These are phyloP conservation scores for Penicillium sp. DNA, from an alignment of 2,329 filamentous ascomycete genomes.

Conservation along the genomic window DNA sequence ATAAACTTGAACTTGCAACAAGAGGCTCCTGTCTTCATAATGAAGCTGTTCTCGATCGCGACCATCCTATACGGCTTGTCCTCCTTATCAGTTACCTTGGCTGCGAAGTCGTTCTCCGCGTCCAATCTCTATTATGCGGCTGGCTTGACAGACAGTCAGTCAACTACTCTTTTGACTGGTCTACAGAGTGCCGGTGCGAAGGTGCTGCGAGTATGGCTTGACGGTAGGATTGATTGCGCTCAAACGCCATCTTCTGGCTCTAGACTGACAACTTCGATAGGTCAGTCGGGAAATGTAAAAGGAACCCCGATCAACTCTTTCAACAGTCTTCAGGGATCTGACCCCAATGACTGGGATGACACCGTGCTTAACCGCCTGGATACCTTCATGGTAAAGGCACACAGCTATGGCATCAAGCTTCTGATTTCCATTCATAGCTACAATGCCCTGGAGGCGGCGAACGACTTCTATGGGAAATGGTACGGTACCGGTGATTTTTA, in stretches of 20 bases:
- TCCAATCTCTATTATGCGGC: slow-evolving; percentile 36
- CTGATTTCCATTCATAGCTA: slow-evolving; percentile 10
- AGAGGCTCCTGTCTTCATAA: neutral
- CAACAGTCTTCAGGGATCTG: slow-evolving; percentile 8
- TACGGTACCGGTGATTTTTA: slow-evolving; percentile 12
- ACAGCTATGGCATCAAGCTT: slow-evolving; percentile 8
- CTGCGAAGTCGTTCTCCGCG: slow-evolving; percentile 26
- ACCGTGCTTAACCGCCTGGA: slow-evolving; percentile 8
- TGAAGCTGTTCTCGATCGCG: neutral
- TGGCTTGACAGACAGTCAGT: slow-evolving; percentile 26
- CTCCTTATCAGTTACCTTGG: neutral
- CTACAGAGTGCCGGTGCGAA: slow-evolving; percentile 25
- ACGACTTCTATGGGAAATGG: slow-evolving; percentile 7
- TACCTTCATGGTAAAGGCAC: slow-evolving; percentile 5
- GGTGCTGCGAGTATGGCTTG: slow-evolving; percentile 28
- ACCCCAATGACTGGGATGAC: neutral
- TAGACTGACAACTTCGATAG: neutral
- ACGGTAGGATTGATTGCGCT: slow-evolving; percentile 11
- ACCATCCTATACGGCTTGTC: slow-evolving; percentile 1
- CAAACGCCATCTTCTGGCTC: neutral
- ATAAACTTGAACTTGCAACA: neutral
- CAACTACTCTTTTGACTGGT: slow-evolving; percentile 23
- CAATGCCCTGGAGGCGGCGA: neutral
- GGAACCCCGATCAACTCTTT: slow-evolving; percentile 5
- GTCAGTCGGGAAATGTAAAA: neutral